Evolutionary conservation across 2,329 filamentous ascomycete species (phyloP), one percentile per base, ranked within the genome.

Genomic region (Furcasterigmium furcatum): DNA sequence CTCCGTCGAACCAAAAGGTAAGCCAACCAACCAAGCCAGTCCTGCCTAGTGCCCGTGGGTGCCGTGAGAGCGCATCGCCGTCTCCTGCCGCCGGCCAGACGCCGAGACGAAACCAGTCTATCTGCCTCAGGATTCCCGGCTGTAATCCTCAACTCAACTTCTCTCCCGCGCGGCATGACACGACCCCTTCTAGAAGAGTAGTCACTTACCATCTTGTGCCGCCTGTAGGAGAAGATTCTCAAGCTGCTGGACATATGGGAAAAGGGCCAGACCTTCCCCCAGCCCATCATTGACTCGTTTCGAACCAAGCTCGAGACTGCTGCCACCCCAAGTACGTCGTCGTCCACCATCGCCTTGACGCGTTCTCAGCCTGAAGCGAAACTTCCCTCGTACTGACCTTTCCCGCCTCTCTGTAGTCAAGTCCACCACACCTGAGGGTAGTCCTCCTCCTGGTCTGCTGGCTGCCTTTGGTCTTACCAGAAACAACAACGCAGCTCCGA

Each of bases 241-340:
- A 97, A 97, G 67, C 80, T 99, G 57, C 76, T 97, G 70, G 91
- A 96, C 64, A 99, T 99, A 56, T 99, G 94, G 94, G 91, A 96
- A 65, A 94, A 94, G 61, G 90, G 89, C 53, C 85, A 87, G 63
- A 97, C 91, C 19, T 97, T 99, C 66, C 91, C 94, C 21, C 65
- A 77, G 35, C 68, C 84, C 44, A 85, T 96, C 82, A 80, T 99
- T 57, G 76, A 77, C 51, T 82, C 81, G 30, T 95, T 95, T 77
- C 92, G 90, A 70, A 79, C 88, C 62, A 91, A 88, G 67, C 66
- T 95, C 58, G 85, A 77, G 52, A 76, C 81, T 49, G 72, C 79
- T 41, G 62, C 73, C 48, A 66, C 73, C 55, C 74, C 79, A 61
- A 82, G 86, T 91, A 88, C 76, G 85, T 74, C 55, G 54, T 49